Conservation (phyloP, 306 rosid species). For the Potentilla sterilis region DNA sequence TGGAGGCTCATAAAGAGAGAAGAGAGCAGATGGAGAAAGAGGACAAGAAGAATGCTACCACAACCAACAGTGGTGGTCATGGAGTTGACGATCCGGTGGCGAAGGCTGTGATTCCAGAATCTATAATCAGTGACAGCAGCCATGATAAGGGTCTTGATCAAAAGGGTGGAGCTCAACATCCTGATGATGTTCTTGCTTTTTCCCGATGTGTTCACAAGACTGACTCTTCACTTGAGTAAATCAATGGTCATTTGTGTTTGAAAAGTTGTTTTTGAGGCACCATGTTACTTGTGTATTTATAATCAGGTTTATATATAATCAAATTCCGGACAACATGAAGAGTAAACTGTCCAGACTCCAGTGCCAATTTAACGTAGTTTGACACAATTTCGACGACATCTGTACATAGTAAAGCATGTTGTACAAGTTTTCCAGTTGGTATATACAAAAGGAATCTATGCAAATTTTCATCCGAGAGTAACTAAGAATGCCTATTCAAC, state of each 20-base stretch:
- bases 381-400: neutral
- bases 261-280: neutral
- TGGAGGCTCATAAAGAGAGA: slow-evolving; percentile 50
- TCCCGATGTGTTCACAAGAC: slow-evolving; percentile 40
- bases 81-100: slow-evolving; percentile 17
- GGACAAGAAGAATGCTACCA: slow-evolving; percentile 1
- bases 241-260: neutral
- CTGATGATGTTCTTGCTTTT: slow-evolving; percentile 45
- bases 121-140: neutral
- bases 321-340: neutral
- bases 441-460: neutral
- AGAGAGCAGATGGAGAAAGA: slow-evolving; percentile 25
- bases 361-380: neutral
- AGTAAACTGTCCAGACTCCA: neutral
- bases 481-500: too few species aligned
- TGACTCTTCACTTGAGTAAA: slow-evolving; percentile 31
- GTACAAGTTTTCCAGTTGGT: too few species aligned
- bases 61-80: neutral
- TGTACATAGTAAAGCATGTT: too few species aligned
- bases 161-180: slow-evolving; percentile 22
- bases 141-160: neutral
- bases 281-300: neutral
- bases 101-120: slow-evolving; percentile 36
- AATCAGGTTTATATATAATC: neutral
- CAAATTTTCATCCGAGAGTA: neutral